Evolutionary conservation across 1,284 basidiomycete species (phyloP), one percentile per base, ranked within the genome.

Genomic region (Irpex sp.): DNA sequence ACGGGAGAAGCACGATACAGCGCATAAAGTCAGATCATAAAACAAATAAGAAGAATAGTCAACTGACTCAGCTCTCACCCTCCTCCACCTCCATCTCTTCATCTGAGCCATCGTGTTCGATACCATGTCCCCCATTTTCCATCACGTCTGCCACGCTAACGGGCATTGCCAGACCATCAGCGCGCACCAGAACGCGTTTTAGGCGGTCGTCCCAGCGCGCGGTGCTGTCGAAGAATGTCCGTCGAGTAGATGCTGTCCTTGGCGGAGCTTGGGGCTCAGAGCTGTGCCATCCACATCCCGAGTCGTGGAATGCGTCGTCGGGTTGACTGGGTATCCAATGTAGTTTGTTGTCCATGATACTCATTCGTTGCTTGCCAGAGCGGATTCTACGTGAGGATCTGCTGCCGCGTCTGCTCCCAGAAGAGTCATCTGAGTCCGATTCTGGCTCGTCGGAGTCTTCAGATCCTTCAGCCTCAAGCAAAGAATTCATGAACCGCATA

Each of bases 181-280:
- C 46, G 47, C 37, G 51, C 37, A 66, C 60, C 8, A 67, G n/a
- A 11, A 72, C 65, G 36, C 58, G 61, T 62, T 68, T 65, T 39
- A 70, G 61, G 8, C 56, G 47, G 4, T 70, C 68, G 60, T 82
- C 78, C 81, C 80, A 82, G 37, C 71, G 73, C 6, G 77, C 76
- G 4, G 67, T 67, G 57, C 81, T 84, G 67, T 83, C 81, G 76
- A 90, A 90, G 73, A 89, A 90, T 59, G 80, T 76, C 61, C 87
- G 71, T 60, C 77, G 81, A 19, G 59, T 59, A 62, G 57, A 57
- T 58, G 57, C 47, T 39, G 60, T 64, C 31, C 62, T 50, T 15
- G 57, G 49, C 13, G 60, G 47, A 39, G 61, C 65, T 51, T 58
- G 61, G 37, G 61, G 60, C n/a, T 57, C 67, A n/a, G 65, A 60